These are phyloP conservation scores for Trifolium dubium DNA, from an alignment of 306 rosid species.

Conservation along the genomic window DNA sequence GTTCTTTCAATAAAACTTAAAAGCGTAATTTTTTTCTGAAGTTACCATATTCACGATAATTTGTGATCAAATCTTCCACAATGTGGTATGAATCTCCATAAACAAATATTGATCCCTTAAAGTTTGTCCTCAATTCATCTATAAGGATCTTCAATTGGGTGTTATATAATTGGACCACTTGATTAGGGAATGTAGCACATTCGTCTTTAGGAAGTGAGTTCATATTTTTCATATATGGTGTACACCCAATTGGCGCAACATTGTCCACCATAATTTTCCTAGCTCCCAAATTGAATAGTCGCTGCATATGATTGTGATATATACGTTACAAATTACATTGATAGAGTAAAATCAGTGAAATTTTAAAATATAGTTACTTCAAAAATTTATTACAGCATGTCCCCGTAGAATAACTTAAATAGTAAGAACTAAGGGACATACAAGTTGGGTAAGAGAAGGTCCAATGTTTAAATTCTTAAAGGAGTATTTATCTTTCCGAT, in stretches of 20 bases:
- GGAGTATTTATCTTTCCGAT: no score
- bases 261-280: constrained; percentile 63
- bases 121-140: constrained; percentile 44
- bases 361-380: no score
- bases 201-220: constrained; percentile 47
- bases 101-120: constrained; percentile 53
- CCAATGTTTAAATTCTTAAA: no score
- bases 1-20: no score
- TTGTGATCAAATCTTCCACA: constrained; percentile 16
- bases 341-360: no score
- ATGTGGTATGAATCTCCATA: constrained; percentile 55
- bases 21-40: no score
- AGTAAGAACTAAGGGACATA: no score
- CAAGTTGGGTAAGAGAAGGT: no score
- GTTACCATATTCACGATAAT: constrained; percentile 38
- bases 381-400: no score
- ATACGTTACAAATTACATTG: no score
- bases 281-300: constrained; percentile 65
- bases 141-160: constrained; percentile 52
- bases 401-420: no score
- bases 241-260: constrained; percentile 81
- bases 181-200: constrained; percentile 57
- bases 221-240: constrained; percentile 61
- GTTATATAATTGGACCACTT: constrained; percentile 56
- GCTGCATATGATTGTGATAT: constrained; percentile 41